Evolutionary conservation across 495 filamentous ascomycete genomes (phyloP).

Genomic region (Penicillium salamii): DNA sequence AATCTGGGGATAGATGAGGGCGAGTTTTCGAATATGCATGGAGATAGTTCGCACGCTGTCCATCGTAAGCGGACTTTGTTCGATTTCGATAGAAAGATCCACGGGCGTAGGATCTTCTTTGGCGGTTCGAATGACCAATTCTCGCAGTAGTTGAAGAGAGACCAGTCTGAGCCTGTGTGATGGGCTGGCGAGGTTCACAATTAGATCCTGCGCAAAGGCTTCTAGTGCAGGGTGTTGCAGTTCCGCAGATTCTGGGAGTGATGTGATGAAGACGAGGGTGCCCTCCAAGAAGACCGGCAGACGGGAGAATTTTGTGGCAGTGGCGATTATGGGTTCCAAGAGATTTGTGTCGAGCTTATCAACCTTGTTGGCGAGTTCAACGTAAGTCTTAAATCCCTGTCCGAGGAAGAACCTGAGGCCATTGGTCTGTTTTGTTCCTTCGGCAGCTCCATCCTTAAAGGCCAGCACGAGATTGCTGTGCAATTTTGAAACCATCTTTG

Average conservation of each 20-base stretch:
- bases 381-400: slow-evolving; percentile 47
- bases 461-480: slow-evolving; percentile 31
- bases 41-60: slow-evolving; percentile 71
- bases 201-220: slow-evolving; percentile 57
- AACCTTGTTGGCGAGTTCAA: slow-evolving; percentile 31
- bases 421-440: slow-evolving; percentile 17
- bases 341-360: slow-evolving; percentile 49
- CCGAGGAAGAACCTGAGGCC: slow-evolving; percentile 37
- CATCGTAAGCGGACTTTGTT: slow-evolving; percentile 72
- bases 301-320: slow-evolving; percentile 59
- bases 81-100: slow-evolving; percentile 60
- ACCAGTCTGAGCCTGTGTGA: slow-evolving; percentile 68
- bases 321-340: slow-evolving; percentile 55
- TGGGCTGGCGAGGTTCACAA: slow-evolving; percentile 67
- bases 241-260: slow-evolving; percentile 39
- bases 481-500: slow-evolving; percentile 32
- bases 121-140: slow-evolving; percentile 31
- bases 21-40: slow-evolving; percentile 80
- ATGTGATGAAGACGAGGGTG: slow-evolving; percentile 55
- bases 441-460: slow-evolving; percentile 20
- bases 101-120: slow-evolving; percentile 43
- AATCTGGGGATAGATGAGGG: slow-evolving; percentile 54
- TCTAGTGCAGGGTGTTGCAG: slow-evolving; percentile 46
- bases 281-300: slow-evolving; percentile 67
- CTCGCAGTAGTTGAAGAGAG: slow-evolving; percentile 64